Evolutionary conservation across 176 grass and related monocot species (phyloP).

Genomic region (Saccharum spontaneum): DNA sequence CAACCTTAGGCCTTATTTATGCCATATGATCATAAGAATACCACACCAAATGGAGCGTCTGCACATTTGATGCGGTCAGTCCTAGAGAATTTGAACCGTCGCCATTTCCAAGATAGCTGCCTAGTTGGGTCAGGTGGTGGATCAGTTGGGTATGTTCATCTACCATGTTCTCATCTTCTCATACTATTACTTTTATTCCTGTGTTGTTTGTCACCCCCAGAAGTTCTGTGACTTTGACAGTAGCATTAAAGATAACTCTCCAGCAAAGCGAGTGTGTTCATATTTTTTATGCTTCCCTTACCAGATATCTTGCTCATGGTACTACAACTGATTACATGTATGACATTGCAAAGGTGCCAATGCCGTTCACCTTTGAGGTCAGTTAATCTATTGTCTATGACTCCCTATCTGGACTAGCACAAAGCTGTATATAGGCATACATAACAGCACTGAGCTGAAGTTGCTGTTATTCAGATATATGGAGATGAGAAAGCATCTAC

Average conservation of each 20-base stretch:
- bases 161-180: neutral
- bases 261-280: neutral
- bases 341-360: constrained; percentile 85
- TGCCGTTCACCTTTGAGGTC: constrained; percentile 98
- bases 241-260: neutral
- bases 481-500: constrained; percentile 75
- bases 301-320: constrained; percentile 97
- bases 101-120: constrained; percentile 87
- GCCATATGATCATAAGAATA: constrained; percentile 99
- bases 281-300: neutral
- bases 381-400: constrained; percentile 25
- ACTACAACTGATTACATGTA: constrained; percentile 98
- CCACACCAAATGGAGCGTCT: constrained; percentile 62
- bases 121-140: constrained; percentile 91
- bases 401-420: neutral
- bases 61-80: constrained; percentile 80
- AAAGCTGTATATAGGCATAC: neutral
- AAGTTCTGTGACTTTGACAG: neutral
- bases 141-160: constrained; percentile 78
- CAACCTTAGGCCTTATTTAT: constrained; percentile 85
- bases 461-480: constrained; percentile 69
- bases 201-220: neutral
- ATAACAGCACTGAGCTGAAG: constrained; percentile 1
- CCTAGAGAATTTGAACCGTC: constrained; percentile 77
- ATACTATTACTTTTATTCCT: neutral